A percentile compares a stretch with the other conserved stretches of the same genome.
phyloP scores from a whole-genome alignment of 2,329 filamentous ascomycete species.

The Talaromyces albobiverticillius region DNA sequence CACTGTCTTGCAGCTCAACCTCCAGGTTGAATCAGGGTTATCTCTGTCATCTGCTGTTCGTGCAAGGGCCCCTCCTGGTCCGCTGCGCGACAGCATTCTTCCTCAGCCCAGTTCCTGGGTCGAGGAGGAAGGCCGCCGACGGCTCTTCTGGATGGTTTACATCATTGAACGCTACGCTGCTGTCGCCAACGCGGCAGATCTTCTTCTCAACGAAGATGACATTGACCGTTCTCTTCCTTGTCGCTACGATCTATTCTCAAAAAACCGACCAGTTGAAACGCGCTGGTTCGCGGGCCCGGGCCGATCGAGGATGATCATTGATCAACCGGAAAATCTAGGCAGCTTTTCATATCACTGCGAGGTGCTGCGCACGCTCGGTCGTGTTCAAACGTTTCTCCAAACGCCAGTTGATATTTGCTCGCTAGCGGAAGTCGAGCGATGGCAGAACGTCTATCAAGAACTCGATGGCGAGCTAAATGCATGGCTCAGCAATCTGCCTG shows the following conservation, averaged over 20 bases:
- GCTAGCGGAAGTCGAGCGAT: conserved; percentile 78
- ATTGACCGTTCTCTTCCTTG: conserved; percentile 85
- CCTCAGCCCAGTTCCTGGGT: conserved; percentile 81
- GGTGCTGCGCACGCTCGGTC: conserved; percentile 81
- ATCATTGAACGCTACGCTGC: conserved; percentile 86
- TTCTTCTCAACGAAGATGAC: conserved; percentile 82
- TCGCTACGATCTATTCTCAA: conserved; percentile 79
- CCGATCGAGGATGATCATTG: conserved; percentile 58
- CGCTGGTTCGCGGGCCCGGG: conserved; percentile 66
- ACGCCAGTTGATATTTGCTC: conserved; percentile 85
- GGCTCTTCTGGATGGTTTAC: conserved; percentile 94
- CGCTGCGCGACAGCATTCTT: conserved; percentile 59
- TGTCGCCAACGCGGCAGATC: conserved; percentile 86
- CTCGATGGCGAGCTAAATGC: conserved; percentile 74
- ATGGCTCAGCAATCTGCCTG: conserved; percentile 84
- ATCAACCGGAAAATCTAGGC: conserved; percentile 75
- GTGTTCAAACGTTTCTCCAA: conserved; percentile 85
- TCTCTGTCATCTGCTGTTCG: conserved; percentile 72
- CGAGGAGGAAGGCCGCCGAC: conserved; percentile 79
- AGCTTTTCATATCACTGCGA: conserved; percentile 89
- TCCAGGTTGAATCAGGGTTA: conserved; percentile 79
- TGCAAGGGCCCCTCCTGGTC: conserved; percentile 87
- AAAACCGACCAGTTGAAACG: conserved; percentile 79
- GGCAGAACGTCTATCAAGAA: conserved; percentile 82
- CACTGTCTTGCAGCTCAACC: conserved; percentile 80